Percentiles rank a stretch among this genome's conserved stretches.
Conservation (phyloP, 148 eudicot species). For the Hydrangea macrophylla region DNA sequence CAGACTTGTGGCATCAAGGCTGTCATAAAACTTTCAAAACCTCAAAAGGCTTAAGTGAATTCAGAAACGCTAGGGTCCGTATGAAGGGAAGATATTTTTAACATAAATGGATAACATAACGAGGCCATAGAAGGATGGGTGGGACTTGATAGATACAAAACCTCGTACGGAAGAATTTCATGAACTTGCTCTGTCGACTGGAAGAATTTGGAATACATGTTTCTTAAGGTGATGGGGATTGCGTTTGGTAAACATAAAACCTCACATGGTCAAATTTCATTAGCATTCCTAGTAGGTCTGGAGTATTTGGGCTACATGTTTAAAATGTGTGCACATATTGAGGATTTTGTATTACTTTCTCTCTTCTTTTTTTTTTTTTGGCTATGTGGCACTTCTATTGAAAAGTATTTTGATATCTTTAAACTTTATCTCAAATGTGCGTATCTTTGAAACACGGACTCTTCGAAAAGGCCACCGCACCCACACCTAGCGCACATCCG, state of each 20-base stretch:
- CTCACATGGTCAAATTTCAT: background rate
- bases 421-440: too few species aligned
- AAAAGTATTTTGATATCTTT: too few species aligned
- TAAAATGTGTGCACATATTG: too few species aligned
- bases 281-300: background rate
- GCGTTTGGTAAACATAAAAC: background rate
- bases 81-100: background rate
- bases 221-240: background rate
- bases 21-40: too few species aligned
- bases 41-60: background rate
- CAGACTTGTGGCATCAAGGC: background rate
- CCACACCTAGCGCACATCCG: too few species aligned
- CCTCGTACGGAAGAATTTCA: background rate
- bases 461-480: too few species aligned
- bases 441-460: too few species aligned
- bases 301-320: background rate
- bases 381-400: too few species aligned
- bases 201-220: background rate
- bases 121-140: too few species aligned
- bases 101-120: background rate
- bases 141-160: background rate
- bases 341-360: too few species aligned
- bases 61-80: background rate
- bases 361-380: too few species aligned
- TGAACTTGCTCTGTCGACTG: background rate